Evolutionary conservation across 352 stramenopile species (phyloP), one percentile per base, ranked within the genome.

Genomic region (Phytopythium aichiense): DNA sequence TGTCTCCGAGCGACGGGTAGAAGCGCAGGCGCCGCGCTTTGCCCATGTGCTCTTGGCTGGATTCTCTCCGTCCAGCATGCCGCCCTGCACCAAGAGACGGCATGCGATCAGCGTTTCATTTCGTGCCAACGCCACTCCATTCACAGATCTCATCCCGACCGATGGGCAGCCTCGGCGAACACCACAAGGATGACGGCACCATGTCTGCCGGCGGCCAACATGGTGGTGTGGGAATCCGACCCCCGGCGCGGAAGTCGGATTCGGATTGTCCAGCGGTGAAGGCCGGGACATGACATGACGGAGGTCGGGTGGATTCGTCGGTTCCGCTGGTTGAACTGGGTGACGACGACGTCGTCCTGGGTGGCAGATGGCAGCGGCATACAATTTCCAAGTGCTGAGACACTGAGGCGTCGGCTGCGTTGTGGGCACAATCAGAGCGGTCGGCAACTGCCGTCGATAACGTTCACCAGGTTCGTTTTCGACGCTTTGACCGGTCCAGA

Each of bases 1-100:
- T 86, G 59, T 89, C 77, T 16, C 86, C 69, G 15, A 89, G 69
- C 48, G 87, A 50, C n/a, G 77, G 79, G 42, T 83, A 85, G 53
- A 89, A 89, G 52, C 77, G 79, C 25, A 77, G 71, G 62, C 79
- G 74, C 86, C 77, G 33, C 76, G 56, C 60, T 84, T 84, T 30
- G 28, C 28, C 28, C 28, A 3, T 30, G 25, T 30, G 25, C 64
- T 79, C 79, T 15, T 65, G 52, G 12, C 15, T n/a, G 40, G 40
- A 46, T 46, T 8, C 15, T n/a, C 40, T n/a, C 13, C 16, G 8
- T 8, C 15, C 37, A 20, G 40, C 40, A 50, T 30, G 8, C 18
- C 35, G 18, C 28, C 22, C 9, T 11, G 37, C 22, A 25, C 25
- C 52, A 15, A 40, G n/a, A n/a, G n/a, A n/a, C n/a, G n/a, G n/a